phyloP scores from a whole-genome alignment of 495 filamentous ascomycete species.

The Penicillium lividum region DNA sequence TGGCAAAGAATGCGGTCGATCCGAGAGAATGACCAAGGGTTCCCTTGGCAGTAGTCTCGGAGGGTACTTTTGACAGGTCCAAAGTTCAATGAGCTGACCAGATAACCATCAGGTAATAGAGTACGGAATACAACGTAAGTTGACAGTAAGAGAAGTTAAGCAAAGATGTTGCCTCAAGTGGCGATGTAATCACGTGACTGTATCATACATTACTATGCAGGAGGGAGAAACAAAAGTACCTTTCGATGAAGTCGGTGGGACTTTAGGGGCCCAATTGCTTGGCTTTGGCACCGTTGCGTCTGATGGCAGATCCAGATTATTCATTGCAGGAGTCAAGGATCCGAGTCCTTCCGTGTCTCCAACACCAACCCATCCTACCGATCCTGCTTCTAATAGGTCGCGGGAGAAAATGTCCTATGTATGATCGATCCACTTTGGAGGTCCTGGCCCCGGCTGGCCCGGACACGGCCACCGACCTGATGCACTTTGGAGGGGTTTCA shows the following conservation, averaged over 20 bases:
- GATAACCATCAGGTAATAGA: not conserved
- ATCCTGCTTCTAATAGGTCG: conserved; percentile 26
- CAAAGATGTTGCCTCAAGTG: not conserved
- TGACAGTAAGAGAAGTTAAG: no score
- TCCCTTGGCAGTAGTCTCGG: conserved; percentile 2
- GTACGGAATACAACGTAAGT: not conserved
- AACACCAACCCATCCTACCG: conserved; percentile 13
- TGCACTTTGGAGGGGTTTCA: conserved; percentile 6
- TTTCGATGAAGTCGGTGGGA: not conserved
- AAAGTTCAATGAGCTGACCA: not conserved
- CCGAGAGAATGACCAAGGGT: conserved; percentile 19
- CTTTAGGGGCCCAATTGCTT: conserved; percentile 1
- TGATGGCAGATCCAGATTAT: conserved; percentile 9
- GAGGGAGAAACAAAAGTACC: not conserved
- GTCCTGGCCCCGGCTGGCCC: conserved; percentile 25
- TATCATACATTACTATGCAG: not conserved
- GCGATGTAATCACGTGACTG: not conserved
- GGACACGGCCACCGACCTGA: conserved; percentile 22
- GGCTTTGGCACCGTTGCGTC: conserved; percentile 8
- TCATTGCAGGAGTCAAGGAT: conserved; percentile 7
- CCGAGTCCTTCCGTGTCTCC: conserved; percentile 30
- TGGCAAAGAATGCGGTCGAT: conserved; percentile 23
- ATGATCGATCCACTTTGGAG: conserved; percentile 17
- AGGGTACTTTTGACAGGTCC: not conserved
- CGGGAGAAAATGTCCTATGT: conserved; percentile 26